These are phyloP conservation scores for Beta corolliflora DNA, from an alignment of 179 eudicot genomes.

Conservation along the genomic window DNA sequence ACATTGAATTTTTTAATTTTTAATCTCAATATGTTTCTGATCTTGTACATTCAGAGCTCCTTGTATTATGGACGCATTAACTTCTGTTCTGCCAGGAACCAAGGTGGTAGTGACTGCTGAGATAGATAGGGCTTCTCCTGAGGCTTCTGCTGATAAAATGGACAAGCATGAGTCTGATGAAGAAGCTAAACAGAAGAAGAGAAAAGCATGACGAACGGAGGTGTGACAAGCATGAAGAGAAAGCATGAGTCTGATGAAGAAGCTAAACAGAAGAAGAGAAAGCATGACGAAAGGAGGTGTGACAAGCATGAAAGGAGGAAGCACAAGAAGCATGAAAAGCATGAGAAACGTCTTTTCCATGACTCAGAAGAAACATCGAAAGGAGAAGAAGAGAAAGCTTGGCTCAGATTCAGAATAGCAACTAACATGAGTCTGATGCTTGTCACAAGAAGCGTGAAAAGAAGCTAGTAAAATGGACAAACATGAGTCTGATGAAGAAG, in stretches of 20 bases:
- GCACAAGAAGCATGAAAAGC: slow-evolving; percentile 48
- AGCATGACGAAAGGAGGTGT: slow-evolving; percentile 22
- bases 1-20: neutral
- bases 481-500: slow-evolving; percentile 61
- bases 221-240: slow-evolving; percentile 56
- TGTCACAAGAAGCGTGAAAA: too few relatives aligned
- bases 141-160: slow-evolving; percentile 29
- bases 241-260: slow-evolving; percentile 57
- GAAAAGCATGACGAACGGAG: slow-evolving; percentile 26
- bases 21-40: neutral
- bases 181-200: slow-evolving; percentile 60
- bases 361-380: slow-evolving; percentile 60
- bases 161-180: slow-evolving; percentile 50
- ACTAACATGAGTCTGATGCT: too few relatives aligned
- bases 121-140: slow-evolving; percentile 35
- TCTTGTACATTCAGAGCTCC: slow-evolving; percentile 47
- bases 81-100: slow-evolving; percentile 45
- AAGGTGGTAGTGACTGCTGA: slow-evolving; percentile 37
- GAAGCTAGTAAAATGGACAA: neutral
- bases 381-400: slow-evolving; percentile 56
- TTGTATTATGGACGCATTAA: slow-evolving; percentile 43
- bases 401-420: slow-evolving; percentile 51
- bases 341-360: slow-evolving; percentile 44
- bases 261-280: slow-evolving; percentile 58
- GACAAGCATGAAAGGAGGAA: slow-evolving; percentile 57